These are phyloP conservation scores for Backusella macrospora DNA, from an alignment of 192 early-diverging fungal genomes.

Conservation along the genomic window DNA sequence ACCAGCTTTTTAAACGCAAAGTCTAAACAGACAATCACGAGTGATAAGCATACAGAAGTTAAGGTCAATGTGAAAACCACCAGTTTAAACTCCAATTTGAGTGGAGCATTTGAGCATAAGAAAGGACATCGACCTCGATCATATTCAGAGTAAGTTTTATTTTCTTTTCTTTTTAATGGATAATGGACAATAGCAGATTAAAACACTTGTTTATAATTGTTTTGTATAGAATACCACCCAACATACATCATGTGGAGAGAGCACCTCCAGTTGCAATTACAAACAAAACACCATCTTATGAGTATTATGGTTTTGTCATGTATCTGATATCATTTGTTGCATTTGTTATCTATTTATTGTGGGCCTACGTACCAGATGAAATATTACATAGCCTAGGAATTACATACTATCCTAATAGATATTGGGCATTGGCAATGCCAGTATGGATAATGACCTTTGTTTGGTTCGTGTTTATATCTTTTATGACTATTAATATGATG, in stretches of 20 bases:
- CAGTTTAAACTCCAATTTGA: not conserved
- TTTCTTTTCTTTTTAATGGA: not conserved
- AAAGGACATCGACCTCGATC: conserved; percentile 40
- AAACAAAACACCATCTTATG: conserved; percentile 74
- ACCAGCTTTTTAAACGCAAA: conserved; percentile 35
- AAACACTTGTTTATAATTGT: too few species aligned
- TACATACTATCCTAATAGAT: conserved; percentile 85
- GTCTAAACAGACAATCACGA: conserved; percentile 11
- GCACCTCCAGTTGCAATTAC: conserved; percentile 40
- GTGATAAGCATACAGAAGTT: not conserved
- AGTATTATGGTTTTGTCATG: conserved; percentile 89
- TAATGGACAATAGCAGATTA: too few species aligned
- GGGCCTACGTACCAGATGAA: conserved; percentile 86
- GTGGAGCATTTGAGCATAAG: conserved; percentile 16
- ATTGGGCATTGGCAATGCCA: conserved; percentile 84
- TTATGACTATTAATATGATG: conserved; percentile 76
- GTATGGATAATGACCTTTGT: conserved; percentile 76
- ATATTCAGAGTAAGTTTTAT: conserved; percentile 40
- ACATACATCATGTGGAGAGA: conserved; percentile 28
- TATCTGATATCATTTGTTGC: conserved; percentile 79
- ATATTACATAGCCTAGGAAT: conserved; percentile 69
- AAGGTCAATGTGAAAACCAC: conserved; percentile 2
- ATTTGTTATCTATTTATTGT: conserved; percentile 74
- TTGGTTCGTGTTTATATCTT: conserved; percentile 73
- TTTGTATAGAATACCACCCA: conserved; percentile 24